A percentile compares a stretch with the other conserved stretches of the same genome.
phyloP scores from a whole-genome alignment of 768 basidiomycete genomes.

The Tricholoma matsutake region DNA sequence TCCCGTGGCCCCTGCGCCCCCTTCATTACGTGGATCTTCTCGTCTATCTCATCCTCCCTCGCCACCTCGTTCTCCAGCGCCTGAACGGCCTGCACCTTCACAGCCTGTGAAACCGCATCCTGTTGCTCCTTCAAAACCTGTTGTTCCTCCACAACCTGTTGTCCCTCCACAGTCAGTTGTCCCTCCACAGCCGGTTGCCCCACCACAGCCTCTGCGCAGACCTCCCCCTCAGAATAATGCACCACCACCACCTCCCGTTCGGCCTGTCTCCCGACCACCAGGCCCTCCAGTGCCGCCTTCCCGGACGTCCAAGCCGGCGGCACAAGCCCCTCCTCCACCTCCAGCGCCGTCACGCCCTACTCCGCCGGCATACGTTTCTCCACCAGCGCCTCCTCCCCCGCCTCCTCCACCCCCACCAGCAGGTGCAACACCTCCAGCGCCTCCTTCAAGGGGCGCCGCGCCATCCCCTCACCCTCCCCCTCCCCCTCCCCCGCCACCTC shows the following conservation, averaged over 20 bases:
- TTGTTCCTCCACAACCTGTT: constrained; percentile 10
- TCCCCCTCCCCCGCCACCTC: constrained; percentile 42
- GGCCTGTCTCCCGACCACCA: constrained; percentile 7
- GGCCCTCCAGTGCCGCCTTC: constrained; percentile 8
- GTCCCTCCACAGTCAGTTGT: constrained; percentile 6
- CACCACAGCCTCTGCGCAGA: constrained; percentile 16
- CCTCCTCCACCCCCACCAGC: constrained; percentile 31
- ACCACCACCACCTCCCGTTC: constrained; percentile 19
- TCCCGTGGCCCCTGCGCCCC: constrained; percentile 30
- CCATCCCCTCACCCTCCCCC: constrained; percentile 23
- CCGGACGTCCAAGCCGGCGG: constrained; percentile 7
- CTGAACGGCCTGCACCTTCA: constrained; percentile 34
- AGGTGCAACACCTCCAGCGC: constrained; percentile 23
- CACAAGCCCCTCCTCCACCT: constrained; percentile 20
- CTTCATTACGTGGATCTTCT: constrained; percentile 27
- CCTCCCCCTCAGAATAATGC: constrained; percentile 12
- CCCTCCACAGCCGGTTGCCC: constrained; percentile 19
- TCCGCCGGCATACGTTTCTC: constrained; percentile 27
- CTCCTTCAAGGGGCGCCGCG: constrained; percentile 23
- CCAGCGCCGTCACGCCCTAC: constrained; percentile 29
- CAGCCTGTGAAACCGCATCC: constrained; percentile 15
- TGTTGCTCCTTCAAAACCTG: constrained; percentile 14
- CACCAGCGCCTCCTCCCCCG: constrained; percentile 35
- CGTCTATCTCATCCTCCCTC: constrained; percentile 33
- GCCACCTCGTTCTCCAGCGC: constrained; percentile 34